Evolutionary conservation across 2,329 filamentous ascomycete genomes (phyloP).

Genomic region (Talaromyces sp.): DNA sequence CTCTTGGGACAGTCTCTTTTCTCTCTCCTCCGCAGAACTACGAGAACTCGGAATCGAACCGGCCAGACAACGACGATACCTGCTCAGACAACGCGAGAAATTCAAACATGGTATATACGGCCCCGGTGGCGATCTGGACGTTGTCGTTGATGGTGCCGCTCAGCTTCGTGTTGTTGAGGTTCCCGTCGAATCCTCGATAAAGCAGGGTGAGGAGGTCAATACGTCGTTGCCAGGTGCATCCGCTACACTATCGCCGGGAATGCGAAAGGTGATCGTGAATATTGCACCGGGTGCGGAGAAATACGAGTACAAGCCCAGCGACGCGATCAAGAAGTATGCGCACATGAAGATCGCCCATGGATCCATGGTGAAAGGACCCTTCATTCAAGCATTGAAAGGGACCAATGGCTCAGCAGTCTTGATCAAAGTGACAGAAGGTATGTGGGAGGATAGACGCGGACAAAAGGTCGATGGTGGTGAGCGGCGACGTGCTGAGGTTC

Average conservation of each 20-base stretch:
- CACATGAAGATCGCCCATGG: slow-evolving; percentile 67
- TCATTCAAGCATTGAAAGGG: slow-evolving; percentile 65
- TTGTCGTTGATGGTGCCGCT: slow-evolving; percentile 63
- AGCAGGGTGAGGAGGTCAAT: slow-evolving; percentile 21
- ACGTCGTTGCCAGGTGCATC: slow-evolving; percentile 41
- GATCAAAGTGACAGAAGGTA: slow-evolving; percentile 73
- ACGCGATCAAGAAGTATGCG: slow-evolving; percentile 52
- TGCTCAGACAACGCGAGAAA: slow-evolving; percentile 82
- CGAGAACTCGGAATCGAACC: slow-evolving; percentile 83
- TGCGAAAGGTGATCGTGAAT: slow-evolving; percentile 60
- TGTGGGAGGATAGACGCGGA: slow-evolving; percentile 87
- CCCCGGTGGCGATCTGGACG: slow-evolving; percentile 74
- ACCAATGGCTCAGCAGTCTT: slow-evolving; percentile 58
- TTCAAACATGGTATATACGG: slow-evolving; percentile 76
- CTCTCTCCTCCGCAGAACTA: slow-evolving; percentile 71
- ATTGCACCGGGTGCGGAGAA: slow-evolving; percentile 54
- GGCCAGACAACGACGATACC: slow-evolving; percentile 74
- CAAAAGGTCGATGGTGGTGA: slow-evolving; percentile 96
- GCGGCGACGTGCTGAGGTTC: slow-evolving; percentile 77
- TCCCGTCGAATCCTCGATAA: slow-evolving; percentile 36
- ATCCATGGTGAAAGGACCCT: slow-evolving; percentile 70
- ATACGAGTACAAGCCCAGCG: slow-evolving; percentile 48
- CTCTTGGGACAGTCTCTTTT: slow-evolving; percentile 87
- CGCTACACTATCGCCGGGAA: slow-evolving; percentile 53
- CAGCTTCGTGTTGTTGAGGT: slow-evolving; percentile 59